Percentiles rank a stretch among this genome's conserved stretches.
These are phyloP conservation scores for Euphorbia peplus DNA, from an alignment of 345 rosid species.

Conservation along the genomic window DNA sequence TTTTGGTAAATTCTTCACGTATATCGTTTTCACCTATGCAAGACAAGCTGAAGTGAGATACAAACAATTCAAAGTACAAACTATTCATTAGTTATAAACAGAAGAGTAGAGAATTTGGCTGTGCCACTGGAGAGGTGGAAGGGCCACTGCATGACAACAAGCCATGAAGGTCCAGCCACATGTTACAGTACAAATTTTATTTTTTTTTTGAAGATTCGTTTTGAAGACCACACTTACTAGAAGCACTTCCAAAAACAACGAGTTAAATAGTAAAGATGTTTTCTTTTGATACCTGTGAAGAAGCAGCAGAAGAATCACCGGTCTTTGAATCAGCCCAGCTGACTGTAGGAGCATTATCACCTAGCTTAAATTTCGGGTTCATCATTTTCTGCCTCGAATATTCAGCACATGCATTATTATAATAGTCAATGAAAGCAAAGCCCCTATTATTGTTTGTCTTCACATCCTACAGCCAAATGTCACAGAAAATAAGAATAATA, in stretches of 20 bases:
- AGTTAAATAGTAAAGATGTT: background rate
- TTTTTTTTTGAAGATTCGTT: too few relatives aligned
- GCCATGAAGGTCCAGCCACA: background rate
- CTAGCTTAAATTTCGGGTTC: slow-evolving; percentile 74
- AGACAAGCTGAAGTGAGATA: slow-evolving; percentile 18
- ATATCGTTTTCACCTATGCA: slow-evolving; percentile 79
- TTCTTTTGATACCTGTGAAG: slow-evolving; percentile 61
- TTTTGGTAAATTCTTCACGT: slow-evolving; percentile 84
- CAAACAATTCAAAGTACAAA: slow-evolving; percentile 7
- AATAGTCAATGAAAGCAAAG: slow-evolving; percentile 81
- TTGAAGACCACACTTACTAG: background rate
- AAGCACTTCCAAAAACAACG: background rate
- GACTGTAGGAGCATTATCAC: slow-evolving; percentile 80
- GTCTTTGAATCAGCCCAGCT: slow-evolving; percentile 96
- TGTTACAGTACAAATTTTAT: background rate
- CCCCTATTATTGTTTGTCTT: slow-evolving; percentile 76
- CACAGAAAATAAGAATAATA: slow-evolving; percentile 17
- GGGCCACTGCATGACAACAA: background rate
- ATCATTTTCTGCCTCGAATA: slow-evolving; percentile 86
- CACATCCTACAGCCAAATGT: slow-evolving; percentile 51
- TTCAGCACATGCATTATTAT: slow-evolving; percentile 91
- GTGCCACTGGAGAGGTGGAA: background rate
- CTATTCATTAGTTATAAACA: background rate
- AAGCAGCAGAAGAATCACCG: slow-evolving; percentile 64
- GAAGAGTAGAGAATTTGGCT: background rate